phyloP scores from a whole-genome alignment of 2,329 filamentous ascomycete genomes.

The Colletotrichum sansevieriae region DNA sequence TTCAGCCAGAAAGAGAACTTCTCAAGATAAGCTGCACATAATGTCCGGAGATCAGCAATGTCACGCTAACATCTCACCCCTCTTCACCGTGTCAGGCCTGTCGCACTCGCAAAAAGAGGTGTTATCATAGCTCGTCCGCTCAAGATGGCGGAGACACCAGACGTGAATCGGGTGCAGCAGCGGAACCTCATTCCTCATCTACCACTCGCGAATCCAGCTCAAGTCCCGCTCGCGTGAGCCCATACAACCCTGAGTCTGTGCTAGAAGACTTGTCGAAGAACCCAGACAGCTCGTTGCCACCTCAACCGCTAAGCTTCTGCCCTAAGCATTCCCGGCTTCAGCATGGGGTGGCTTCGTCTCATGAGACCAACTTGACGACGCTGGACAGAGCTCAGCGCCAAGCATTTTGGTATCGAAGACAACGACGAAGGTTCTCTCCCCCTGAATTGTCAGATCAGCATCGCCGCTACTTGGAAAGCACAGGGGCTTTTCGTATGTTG shows the following conservation, averaged over 20 bases:
- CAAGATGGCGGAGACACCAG: neutral
- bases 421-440: constrained; percentile 17
- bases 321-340: neutral
- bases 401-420: constrained; percentile 40
- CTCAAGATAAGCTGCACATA: constrained; percentile 32
- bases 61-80: neutral
- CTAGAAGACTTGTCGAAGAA: constrained; percentile 37
- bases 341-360: neutral
- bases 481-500: constrained; percentile 38
- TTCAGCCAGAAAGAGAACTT: constrained; percentile 29
- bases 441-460: constrained; percentile 32
- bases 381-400: constrained; percentile 23
- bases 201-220: constrained; percentile 31
- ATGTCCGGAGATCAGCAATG: no score
- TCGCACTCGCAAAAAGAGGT: constrained; percentile 42
- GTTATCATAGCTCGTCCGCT: constrained; percentile 33
- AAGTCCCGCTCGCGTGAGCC: constrained; percentile 37
- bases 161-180: neutral
- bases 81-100: constrained; percentile 41
- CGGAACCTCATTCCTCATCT: neutral
- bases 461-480: constrained; percentile 40
- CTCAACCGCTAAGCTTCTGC: neutral
- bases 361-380: neutral
- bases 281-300: neutral
- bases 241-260: constrained; percentile 44